Evolutionary conservation across 331 rosid species (phyloP).

Genomic region (Stylosanthes scabra): DNA sequence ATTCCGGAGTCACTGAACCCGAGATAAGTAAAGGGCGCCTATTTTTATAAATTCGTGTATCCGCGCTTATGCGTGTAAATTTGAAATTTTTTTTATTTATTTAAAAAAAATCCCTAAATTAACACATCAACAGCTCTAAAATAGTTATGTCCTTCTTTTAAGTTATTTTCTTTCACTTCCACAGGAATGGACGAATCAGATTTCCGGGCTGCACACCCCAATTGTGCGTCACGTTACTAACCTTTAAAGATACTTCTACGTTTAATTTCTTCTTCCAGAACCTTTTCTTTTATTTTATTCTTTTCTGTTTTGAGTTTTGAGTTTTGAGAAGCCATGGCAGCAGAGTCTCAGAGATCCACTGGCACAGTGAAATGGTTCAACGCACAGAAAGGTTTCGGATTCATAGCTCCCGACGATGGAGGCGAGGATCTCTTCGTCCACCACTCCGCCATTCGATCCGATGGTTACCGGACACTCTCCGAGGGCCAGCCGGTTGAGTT

Average conservation of each 20-base stretch:
- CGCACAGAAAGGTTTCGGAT: slow-evolving; percentile 81
- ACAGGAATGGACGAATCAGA: slow-evolving; percentile 34
- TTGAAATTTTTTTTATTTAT: no score
- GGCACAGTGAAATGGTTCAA: slow-evolving; percentile 90
- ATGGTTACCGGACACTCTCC: slow-evolving; percentile 66
- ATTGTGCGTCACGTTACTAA: not conserved
- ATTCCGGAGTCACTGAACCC: no score
- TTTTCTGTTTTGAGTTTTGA: slow-evolving; percentile 1
- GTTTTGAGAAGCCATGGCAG: slow-evolving; percentile 57
- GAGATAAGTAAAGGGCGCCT: no score
- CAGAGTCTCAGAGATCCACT: slow-evolving; percentile 51
- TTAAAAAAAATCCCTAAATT: no score
- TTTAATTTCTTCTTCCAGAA: slow-evolving; percentile 18
- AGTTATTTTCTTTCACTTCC: not conserved
- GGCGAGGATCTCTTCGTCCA: slow-evolving; percentile 84
- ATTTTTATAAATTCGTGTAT: no score
- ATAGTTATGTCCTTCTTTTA: not conserved
- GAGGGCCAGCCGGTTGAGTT: slow-evolving; percentile 76
- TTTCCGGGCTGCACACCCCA: not conserved
- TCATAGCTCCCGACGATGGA: slow-evolving; percentile 72
- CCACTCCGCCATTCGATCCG: slow-evolving; percentile 77
- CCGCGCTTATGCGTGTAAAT: no score
- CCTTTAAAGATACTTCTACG: slow-evolving; percentile 8
- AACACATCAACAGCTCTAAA: not conserved
- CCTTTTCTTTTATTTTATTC: slow-evolving; percentile 25